A percentile compares a stretch with the other conserved stretches of the same genome.
Conservation (phyloP, 768 basidiomycete genomes). For the Russula compacta region DNA sequence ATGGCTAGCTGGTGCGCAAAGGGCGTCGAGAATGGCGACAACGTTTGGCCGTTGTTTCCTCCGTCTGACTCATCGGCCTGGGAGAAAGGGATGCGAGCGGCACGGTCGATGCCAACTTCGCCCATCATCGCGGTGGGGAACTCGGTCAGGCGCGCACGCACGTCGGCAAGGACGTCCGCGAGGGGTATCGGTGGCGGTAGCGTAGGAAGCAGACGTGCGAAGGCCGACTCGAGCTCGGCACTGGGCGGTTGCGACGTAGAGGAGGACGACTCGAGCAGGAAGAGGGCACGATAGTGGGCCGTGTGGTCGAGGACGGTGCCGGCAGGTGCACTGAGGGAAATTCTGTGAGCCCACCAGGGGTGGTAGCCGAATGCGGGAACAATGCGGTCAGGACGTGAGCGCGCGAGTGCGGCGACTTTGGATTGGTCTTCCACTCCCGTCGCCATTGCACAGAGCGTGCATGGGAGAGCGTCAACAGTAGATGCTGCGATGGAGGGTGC, state of each 20-base stretch:
- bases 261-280: slow-evolving; percentile 35
- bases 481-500: slow-evolving; percentile 40
- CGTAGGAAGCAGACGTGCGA: slow-evolving; percentile 47
- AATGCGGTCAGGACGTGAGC: slow-evolving; percentile 51
- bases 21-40: slow-evolving; percentile 74
- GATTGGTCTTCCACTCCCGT: slow-evolving; percentile 56
- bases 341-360: slow-evolving; percentile 86
- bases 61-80: slow-evolving; percentile 17
- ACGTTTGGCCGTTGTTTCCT: slow-evolving; percentile 33
- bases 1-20: slow-evolving; percentile 72
- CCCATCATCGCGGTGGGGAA: slow-evolving; percentile 78
- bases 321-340: slow-evolving; percentile 37
- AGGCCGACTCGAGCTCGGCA: slow-evolving; percentile 30
- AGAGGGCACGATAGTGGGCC: slow-evolving; percentile 66
- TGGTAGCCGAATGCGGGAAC: slow-evolving; percentile 92
- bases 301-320: slow-evolving; percentile 33
- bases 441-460: slow-evolving; percentile 82
- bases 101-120: slow-evolving; percentile 86
- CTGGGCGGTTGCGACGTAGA: slow-evolving; percentile 14
- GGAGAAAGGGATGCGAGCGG: slow-evolving; percentile 60
- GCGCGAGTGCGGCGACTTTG: slow-evolving; percentile 59
- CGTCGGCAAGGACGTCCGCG: slow-evolving; percentile 43
- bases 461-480: slow-evolving; percentile 45
- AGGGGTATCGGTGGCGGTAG: slow-evolving; percentile 71
- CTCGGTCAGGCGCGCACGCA: slow-evolving; percentile 49